Percentiles rank a stretch among this genome's conserved stretches.
phyloP scores from a whole-genome alignment of 1,284 basidiomycete species.

The Takashimella tepidaria region DNA sequence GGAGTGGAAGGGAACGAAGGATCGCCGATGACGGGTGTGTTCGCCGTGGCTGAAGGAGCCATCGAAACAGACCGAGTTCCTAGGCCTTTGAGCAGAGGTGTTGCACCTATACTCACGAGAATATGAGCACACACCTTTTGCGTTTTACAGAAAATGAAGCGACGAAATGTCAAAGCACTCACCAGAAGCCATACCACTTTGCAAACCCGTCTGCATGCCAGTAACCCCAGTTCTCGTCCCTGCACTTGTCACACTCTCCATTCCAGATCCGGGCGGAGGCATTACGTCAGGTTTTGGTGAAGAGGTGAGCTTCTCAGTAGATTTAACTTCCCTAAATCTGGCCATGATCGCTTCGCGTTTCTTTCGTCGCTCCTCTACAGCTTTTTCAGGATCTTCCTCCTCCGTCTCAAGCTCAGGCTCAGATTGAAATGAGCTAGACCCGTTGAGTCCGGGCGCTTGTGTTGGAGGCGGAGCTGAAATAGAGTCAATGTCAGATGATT shows the following conservation, averaged over 20 bases:
- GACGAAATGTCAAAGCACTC: too few species aligned
- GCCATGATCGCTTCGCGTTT: conserved; percentile 79
- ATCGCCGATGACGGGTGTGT: conserved; percentile 24
- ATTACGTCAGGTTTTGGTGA: background rate
- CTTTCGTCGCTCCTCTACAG: conserved; percentile 70
- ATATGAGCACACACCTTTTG: too few species aligned
- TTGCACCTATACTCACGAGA: conserved; percentile 35
- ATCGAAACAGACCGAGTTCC: conserved; percentile 24
- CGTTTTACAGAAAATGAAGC: too few species aligned
- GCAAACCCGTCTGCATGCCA: conserved; percentile 8
- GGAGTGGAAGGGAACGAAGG: conserved; percentile 36
- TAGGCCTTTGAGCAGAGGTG: conserved; percentile 30
- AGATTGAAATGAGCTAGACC: conserved; percentile 48
- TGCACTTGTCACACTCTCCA: conserved; percentile 35
- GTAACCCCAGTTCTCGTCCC: conserved; percentile 30
- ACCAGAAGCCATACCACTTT: conserved; percentile 17
- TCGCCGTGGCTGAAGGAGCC: conserved; percentile 12
- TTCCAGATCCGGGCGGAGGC: conserved; percentile 14
- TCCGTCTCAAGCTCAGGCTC: conserved; percentile 48
- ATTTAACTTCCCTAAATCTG: conserved; percentile 54
- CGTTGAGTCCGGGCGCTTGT: conserved; percentile 10
- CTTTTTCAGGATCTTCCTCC: conserved; percentile 62
- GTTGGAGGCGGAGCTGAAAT: too few species aligned
- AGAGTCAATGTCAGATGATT: conserved; percentile 48
- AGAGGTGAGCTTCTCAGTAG: conserved; percentile 9